phyloP scores from a whole-genome alignment of 2,329 filamentous ascomycete genomes.

The Pseudopyrenochaeta lycopersici region DNA sequence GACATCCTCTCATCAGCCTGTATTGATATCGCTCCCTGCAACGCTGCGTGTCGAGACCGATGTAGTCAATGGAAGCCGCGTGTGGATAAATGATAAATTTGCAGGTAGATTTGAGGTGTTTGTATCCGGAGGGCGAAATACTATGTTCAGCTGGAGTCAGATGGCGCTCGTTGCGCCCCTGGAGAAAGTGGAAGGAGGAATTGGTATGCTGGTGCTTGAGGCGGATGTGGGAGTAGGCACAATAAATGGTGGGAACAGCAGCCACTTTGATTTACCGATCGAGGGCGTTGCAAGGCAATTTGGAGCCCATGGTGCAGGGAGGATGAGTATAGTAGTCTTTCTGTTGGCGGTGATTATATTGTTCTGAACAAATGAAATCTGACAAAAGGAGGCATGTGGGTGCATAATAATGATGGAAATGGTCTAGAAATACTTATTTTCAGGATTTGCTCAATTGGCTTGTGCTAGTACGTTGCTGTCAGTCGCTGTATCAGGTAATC shows the following conservation, averaged over 20 bases:
- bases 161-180: conserved; percentile 66
- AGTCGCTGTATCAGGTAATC: conserved; percentile 83
- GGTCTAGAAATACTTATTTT: too few species aligned
- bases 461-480: conserved; percentile 68
- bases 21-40: conserved; percentile 46
- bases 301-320: background rate
- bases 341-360: background rate
- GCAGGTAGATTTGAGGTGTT: conserved; percentile 64
- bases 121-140: conserved; percentile 63
- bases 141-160: conserved; percentile 63
- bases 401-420: background rate
- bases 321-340: background rate
- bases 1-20: conserved; percentile 55
- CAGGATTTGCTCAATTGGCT: background rate
- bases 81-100: conserved; percentile 59
- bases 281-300: background rate
- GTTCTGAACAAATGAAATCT: background rate
- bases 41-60: conserved; percentile 57
- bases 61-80: conserved; percentile 57
- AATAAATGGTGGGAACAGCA: background rate
- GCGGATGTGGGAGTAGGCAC: background rate
- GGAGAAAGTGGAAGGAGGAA: conserved; percentile 43
- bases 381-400: background rate
- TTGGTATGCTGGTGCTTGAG: conserved; percentile 25
- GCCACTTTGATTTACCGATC: background rate